phyloP scores from a whole-genome alignment of 78 protist genomes.

The Dictyostelium brefeldianum region DNA sequence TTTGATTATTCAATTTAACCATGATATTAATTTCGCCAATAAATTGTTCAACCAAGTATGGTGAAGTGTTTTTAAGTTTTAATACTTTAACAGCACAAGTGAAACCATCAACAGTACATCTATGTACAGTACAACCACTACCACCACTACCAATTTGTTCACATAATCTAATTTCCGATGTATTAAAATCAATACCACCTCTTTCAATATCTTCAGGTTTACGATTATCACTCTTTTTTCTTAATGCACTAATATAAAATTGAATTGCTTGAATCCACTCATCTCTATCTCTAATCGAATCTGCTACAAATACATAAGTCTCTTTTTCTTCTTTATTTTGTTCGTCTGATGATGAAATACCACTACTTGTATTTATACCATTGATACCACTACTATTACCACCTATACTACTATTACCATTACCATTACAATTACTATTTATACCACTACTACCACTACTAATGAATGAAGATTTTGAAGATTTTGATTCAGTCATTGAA shows the following conservation, averaged over 20 bases:
- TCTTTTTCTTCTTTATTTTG: not conserved
- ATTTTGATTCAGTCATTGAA: not conserved
- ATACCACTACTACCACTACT: not conserved
- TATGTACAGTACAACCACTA: constrained; percentile 73
- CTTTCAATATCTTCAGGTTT: constrained; percentile 17
- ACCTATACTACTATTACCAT: not conserved
- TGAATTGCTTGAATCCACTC: constrained; percentile 44
- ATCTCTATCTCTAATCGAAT: constrained; percentile 45
- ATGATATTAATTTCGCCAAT: constrained; percentile 57
- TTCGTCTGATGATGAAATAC: not conserved
- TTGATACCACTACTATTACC: not conserved
- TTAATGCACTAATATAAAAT: not conserved
- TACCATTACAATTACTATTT: not conserved
- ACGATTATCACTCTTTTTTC: not conserved
- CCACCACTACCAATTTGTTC: constrained; percentile 80
- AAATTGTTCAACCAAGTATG: constrained; percentile 44
- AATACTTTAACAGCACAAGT: constrained; percentile 81
- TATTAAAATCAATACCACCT: constrained; percentile 69
- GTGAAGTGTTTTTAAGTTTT: constrained; percentile 36
- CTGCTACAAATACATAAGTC: constrained; percentile 8
- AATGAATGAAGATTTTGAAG: not conserved
- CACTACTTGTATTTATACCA: not conserved
- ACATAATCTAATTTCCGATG: constrained; percentile 40
- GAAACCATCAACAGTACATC: constrained; percentile 79
- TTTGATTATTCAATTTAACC: constrained; percentile 53